A percentile compares a stretch with the other conserved stretches of the same genome.
Conservation (phyloP, 768 basidiomycete species). For the Chiua virens region DNA sequence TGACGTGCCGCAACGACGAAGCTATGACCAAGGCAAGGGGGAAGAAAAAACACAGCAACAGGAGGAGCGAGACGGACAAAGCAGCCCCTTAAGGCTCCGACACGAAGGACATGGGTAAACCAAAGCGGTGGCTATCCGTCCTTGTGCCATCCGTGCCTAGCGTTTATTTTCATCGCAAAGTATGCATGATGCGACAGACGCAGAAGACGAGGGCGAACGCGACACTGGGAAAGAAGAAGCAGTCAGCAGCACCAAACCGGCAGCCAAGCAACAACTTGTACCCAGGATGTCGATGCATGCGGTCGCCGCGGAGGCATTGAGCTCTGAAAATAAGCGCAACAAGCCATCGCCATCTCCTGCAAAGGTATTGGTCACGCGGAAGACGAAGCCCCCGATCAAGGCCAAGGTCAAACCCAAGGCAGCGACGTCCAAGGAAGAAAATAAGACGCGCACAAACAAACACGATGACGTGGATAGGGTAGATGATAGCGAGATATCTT, state of each 20-base stretch:
- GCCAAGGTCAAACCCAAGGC: background rate
- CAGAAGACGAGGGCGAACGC: background rate
- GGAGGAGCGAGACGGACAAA: background rate
- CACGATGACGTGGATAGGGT: background rate
- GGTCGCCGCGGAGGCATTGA: too few relatives aligned
- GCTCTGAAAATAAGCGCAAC: too few relatives aligned
- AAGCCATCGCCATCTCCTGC: too few relatives aligned
- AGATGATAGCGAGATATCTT: conserved; percentile 3
- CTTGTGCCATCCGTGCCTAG: conserved; percentile 26
- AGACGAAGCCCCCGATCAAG: background rate
- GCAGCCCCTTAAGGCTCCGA: background rate
- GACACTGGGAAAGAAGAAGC: too few relatives aligned
- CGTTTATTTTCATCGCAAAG: conserved; percentile 24
- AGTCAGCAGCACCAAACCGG: too few relatives aligned
- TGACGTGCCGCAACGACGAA: background rate
- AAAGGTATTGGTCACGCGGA: conserved; percentile 2
- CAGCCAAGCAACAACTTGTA: too few relatives aligned
- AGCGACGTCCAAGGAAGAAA: background rate
- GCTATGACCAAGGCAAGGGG: background rate
- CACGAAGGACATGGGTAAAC: background rate
- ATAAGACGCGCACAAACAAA: background rate
- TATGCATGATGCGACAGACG: background rate
- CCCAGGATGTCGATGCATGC: too few relatives aligned
- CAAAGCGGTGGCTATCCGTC: conserved; percentile 29
- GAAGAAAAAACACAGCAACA: background rate